Percentiles rank a stretch among this genome's conserved stretches.
Conservation (phyloP, 345 rosid genomes). For the Lepidium africanum region DNA sequence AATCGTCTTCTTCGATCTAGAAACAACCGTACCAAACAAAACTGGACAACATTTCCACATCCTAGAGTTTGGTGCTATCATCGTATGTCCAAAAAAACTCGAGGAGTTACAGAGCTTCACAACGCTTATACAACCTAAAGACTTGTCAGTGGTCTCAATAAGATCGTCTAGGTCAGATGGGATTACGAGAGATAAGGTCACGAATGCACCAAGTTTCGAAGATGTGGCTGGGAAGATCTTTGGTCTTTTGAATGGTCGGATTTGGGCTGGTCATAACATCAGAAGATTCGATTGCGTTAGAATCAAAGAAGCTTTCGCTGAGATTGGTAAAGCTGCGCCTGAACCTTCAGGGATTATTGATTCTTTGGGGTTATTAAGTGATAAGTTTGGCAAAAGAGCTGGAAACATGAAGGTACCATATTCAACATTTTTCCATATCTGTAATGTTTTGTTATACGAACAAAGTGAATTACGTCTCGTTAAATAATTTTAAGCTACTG, state of each 20-base stretch:
- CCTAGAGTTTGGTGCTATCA: slow-evolving; percentile 80
- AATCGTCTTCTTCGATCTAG: slow-evolving; percentile 78
- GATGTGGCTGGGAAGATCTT: slow-evolving; percentile 67
- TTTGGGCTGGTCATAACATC: slow-evolving; percentile 97
- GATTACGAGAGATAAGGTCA: slow-evolving; percentile 60
- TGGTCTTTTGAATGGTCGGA: slow-evolving; percentile 52
- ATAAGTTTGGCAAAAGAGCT: slow-evolving; percentile 80
- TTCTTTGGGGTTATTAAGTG: slow-evolving; percentile 61
- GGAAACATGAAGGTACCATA: slow-evolving; percentile 83
- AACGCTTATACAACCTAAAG: slow-evolving; percentile 67
- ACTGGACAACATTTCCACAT: slow-evolving; percentile 53
- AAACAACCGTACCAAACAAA: slow-evolving; percentile 70
- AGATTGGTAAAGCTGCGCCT: slow-evolving; percentile 54
- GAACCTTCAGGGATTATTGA: slow-evolving; percentile 66
- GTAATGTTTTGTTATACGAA: too few species aligned
- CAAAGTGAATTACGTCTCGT: too few species aligned
- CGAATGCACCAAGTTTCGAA: slow-evolving; percentile 52
- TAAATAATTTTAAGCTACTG: too few species aligned
- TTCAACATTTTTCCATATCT: background rate
- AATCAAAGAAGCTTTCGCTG: slow-evolving; percentile 72
- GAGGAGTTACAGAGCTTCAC: slow-evolving; percentile 60
- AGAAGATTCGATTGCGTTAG: slow-evolving; percentile 75
- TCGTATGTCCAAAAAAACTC: slow-evolving; percentile 62
- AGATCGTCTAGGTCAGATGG: slow-evolving; percentile 59
- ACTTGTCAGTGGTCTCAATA: slow-evolving; percentile 44